phyloP scores from a whole-genome alignment of 2,329 filamentous ascomycete genomes.

The Tolypocladium pustulatum region DNA sequence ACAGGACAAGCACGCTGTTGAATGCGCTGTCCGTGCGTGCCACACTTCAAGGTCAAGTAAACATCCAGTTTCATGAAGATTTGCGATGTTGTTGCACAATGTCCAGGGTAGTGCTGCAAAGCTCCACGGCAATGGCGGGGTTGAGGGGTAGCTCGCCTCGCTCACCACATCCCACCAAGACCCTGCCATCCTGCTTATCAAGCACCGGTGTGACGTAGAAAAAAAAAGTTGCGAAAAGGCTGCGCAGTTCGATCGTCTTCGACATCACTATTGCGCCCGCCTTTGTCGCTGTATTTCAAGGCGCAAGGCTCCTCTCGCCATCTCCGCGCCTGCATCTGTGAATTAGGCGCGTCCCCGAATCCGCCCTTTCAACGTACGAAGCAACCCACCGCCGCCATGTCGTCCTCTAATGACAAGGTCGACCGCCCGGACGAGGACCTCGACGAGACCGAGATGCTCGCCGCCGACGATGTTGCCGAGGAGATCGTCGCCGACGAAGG shows the following conservation, averaged over 20 bases:
- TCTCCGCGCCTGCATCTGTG: background rate
- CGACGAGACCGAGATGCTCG: constrained; percentile 48
- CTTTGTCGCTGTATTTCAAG: background rate
- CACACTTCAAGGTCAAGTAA: background rate
- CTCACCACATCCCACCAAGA: background rate
- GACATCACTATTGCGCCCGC: background rate
- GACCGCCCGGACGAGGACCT: constrained; percentile 52
- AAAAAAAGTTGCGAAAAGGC: constrained; percentile 1
- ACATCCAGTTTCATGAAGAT: background rate
- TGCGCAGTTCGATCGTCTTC: background rate
- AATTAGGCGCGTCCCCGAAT: background rate
- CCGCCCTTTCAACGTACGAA: background rate
- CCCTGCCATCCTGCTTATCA: background rate
- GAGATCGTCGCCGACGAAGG: constrained; percentile 48
- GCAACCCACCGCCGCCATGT: constrained; percentile 13
- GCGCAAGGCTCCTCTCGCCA: background rate
- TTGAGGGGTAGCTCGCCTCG: background rate
- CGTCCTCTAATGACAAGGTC: constrained; percentile 24
- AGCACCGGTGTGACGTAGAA: background rate
- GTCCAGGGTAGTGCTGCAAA: background rate
- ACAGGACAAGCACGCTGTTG: background rate
- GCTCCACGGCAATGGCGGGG: background rate
- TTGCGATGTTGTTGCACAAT: too few relatives aligned
- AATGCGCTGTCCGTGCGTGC: too few relatives aligned
- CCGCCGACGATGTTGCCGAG: constrained; percentile 68